These are phyloP conservation scores for Alternaria sp. DNA, from an alignment of 2,329 filamentous ascomycete genomes.

Conservation along the genomic window DNA sequence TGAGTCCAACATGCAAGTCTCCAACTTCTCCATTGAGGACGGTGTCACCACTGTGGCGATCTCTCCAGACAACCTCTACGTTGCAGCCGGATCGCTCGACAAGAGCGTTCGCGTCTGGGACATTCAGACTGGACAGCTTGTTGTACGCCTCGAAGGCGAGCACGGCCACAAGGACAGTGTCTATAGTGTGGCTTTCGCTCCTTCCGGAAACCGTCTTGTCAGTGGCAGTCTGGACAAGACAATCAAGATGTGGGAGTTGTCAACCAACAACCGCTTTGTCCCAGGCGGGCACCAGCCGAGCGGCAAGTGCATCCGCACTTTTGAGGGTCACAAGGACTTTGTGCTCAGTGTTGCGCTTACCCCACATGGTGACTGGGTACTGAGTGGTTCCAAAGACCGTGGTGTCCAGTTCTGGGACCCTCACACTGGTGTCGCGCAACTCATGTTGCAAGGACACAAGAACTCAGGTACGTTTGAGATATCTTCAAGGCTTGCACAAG, in stretches of 20 bases:
- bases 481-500: no score
- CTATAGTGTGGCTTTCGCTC: conserved; percentile 95
- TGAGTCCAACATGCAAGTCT: conserved; percentile 79
- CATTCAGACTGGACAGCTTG: conserved; percentile 81
- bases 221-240: conserved; percentile 96
- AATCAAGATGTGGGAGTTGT: conserved; percentile 99
- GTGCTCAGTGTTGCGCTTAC: conserved; percentile 95
- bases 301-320: conserved; percentile 94
- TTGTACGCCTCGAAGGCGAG: conserved; percentile 90
- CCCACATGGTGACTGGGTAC: conserved; percentile 92
- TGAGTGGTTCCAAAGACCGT: conserved; percentile 96
- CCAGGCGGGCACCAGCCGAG: conserved; percentile 77
- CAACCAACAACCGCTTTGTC: conserved; percentile 72
- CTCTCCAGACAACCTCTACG: conserved; percentile 91
- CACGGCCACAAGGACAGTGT: conserved; percentile 97
- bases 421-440: conserved; percentile 87
- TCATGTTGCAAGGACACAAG: conserved; percentile 99
- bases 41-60: conserved; percentile 98
- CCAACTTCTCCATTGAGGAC: conserved; percentile 92
- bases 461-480: conserved; percentile 73
- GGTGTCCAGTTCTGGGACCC: conserved; percentile 99
- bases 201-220: conserved; percentile 90
- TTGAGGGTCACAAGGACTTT: conserved; percentile 98
- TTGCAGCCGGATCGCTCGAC: conserved; percentile 93
- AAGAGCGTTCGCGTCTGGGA: conserved; percentile 99